These are phyloP conservation scores for Venturia oleaginea DNA, from an alignment of 2,329 filamentous ascomycete species.

Conservation along the genomic window DNA sequence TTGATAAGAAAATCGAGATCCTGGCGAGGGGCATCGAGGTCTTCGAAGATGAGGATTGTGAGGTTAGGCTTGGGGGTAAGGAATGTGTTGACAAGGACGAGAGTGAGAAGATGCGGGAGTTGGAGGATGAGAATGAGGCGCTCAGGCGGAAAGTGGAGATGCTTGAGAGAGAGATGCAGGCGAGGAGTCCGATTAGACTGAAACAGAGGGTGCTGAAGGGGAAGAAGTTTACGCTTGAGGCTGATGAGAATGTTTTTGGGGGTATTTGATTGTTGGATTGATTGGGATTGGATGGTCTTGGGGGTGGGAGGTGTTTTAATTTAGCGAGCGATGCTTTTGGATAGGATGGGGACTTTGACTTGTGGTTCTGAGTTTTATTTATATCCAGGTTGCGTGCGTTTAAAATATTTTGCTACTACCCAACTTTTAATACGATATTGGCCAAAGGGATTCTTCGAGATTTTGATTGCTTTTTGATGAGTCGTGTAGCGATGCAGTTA, in stretches of 20 bases:
- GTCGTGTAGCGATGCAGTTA: no score
- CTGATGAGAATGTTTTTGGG: constrained; percentile 10
- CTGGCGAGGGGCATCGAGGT: constrained; percentile 46
- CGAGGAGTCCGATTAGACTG: constrained; percentile 31
- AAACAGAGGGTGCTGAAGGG: constrained; percentile 42
- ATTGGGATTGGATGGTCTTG: neutral
- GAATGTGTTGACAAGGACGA: neutral
- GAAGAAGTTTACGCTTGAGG: constrained; percentile 36
- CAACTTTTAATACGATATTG: no score
- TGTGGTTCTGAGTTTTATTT: neutral
- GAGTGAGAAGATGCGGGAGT: constrained; percentile 24
- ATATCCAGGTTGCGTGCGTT: neutral
- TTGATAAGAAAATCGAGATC: constrained; percentile 80
- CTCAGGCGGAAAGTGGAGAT: constrained; percentile 31
- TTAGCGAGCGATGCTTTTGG: neutral
- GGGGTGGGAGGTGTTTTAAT: neutral
- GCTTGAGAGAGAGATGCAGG: constrained; percentile 31
- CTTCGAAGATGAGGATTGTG: constrained; percentile 28
- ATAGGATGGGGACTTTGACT: neutral
- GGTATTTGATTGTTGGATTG: neutral
- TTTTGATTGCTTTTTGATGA: no score
- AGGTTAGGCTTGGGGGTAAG: constrained; percentile 2
- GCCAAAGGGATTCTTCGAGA: no score
- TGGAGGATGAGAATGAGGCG: constrained; percentile 38
- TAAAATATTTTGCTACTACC: no score